Conservation (phyloP, 148 eudicot species). For the Fallopia convolvulus region DNA sequence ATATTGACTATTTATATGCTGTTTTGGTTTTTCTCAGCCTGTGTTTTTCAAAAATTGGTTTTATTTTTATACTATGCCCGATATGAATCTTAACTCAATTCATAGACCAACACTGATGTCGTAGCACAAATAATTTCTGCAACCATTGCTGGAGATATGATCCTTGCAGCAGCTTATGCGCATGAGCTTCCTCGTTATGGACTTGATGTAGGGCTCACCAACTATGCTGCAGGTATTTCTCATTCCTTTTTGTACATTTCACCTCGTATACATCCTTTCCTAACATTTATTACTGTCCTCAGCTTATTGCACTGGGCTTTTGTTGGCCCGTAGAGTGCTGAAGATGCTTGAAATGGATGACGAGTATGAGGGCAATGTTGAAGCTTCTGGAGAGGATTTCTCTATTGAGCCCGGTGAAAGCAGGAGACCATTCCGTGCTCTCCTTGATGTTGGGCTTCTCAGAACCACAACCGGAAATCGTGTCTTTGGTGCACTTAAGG, state of each 20-base stretch:
- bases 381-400: conserved; percentile 83
- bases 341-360: conserved; percentile 62
- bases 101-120: conserved; percentile 65
- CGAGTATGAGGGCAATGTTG: conserved; percentile 69
- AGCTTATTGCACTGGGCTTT: conserved; percentile 81
- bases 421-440: conserved; percentile 90
- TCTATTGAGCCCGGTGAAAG: conserved; percentile 72
- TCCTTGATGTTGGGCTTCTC: conserved; percentile 74
- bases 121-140: conserved; percentile 62
- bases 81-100: conserved; percentile 23
- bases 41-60: background rate
- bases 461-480: conserved; percentile 80
- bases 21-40: background rate
- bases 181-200: conserved; percentile 82
- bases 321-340: conserved; percentile 63
- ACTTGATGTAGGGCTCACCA: conserved; percentile 65
- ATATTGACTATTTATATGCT: too few species aligned
- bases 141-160: conserved; percentile 62
- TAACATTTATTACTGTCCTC: background rate
- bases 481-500: conserved; percentile 87
- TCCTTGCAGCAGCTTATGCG: conserved; percentile 69
- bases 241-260: background rate
- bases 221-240: conserved; percentile 61
- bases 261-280: background rate
- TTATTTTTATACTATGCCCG: background rate